Conservation (phyloP, 23 red algal species). For the Pyropia yezoensis region DNA sequence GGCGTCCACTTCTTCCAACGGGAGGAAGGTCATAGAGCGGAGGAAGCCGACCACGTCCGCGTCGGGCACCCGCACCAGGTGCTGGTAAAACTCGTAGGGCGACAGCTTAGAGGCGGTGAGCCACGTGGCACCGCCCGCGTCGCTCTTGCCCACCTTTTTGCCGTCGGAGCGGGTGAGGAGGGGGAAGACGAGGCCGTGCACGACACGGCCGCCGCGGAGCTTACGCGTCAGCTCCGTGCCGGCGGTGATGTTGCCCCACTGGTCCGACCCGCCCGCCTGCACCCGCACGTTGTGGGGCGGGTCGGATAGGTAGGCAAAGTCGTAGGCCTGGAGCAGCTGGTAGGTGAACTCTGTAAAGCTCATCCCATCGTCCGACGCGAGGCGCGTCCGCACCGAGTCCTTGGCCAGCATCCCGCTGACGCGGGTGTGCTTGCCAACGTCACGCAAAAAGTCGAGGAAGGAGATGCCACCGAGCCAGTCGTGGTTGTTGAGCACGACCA, state of each 20-base stretch:
- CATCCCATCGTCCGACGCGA: too few relatives aligned
- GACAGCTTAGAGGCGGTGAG: constrained; percentile 65
- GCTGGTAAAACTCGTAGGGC: constrained; percentile 96
- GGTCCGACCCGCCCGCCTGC: constrained; percentile 84
- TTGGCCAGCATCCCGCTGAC: too few relatives aligned
- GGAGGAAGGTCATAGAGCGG: constrained; percentile 75
- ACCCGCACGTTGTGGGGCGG: constrained; percentile 23
- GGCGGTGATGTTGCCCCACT: constrained; percentile 97
- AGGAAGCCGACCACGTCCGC: constrained; percentile 71
- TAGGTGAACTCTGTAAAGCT: constrained; percentile 98
- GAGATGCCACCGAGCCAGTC: too few relatives aligned
- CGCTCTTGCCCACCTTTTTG: constrained; percentile 90
- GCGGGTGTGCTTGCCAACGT: too few relatives aligned
- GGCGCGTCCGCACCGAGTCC: too few relatives aligned
- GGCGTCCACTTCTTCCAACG: constrained; percentile 50
- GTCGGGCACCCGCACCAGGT: too few relatives aligned
- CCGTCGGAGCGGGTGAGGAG: constrained; percentile 84
- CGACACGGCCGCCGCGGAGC: constrained; percentile 23
- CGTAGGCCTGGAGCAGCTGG: constrained; percentile 93
- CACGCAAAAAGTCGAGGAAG: too few relatives aligned
- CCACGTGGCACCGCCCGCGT: constrained; percentile 81
- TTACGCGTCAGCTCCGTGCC: constrained; percentile 82
- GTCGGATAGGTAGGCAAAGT: constrained; percentile 79
- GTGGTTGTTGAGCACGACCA: too few relatives aligned
- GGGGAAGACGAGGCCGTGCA: constrained; percentile 86